Conservation (phyloP, 2,329 filamentous ascomycete species). For the Apiospora sp. region DNA sequence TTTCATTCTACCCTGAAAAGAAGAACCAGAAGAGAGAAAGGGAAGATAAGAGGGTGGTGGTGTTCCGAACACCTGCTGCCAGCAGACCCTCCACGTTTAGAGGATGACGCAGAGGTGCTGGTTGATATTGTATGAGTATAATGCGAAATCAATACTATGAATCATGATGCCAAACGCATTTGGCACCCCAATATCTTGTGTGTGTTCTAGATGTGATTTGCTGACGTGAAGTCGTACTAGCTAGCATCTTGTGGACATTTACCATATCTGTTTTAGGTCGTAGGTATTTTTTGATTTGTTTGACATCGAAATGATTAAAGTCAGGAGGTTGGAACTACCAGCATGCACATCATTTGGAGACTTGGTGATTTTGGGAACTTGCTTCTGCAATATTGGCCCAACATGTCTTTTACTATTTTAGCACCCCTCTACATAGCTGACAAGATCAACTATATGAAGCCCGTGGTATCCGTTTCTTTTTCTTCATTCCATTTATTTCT, state of each 20-base stretch:
- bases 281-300: neutral
- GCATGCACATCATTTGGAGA: neutral
- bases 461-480: neutral
- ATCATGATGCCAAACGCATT: neutral
- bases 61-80: neutral
- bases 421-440: neutral
- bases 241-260: neutral
- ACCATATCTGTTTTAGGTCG: neutral
- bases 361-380: neutral
- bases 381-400: constrained; percentile 5
- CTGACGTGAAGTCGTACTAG: neutral
- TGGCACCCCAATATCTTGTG: neutral
- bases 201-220: neutral
- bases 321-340: neutral
- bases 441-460: neutral
- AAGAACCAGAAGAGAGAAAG: neutral
- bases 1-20: neutral
- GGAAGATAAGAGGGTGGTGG: neutral
- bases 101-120: neutral
- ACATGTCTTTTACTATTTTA: neutral
- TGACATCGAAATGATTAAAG: neutral
- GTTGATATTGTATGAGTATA: constrained; percentile 12
- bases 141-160: constrained; percentile 10
- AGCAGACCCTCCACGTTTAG: neutral
- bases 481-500: neutral